These are phyloP conservation scores for Arthromyces matolae DNA, from an alignment of 768 basidiomycete species.

Conservation along the genomic window DNA sequence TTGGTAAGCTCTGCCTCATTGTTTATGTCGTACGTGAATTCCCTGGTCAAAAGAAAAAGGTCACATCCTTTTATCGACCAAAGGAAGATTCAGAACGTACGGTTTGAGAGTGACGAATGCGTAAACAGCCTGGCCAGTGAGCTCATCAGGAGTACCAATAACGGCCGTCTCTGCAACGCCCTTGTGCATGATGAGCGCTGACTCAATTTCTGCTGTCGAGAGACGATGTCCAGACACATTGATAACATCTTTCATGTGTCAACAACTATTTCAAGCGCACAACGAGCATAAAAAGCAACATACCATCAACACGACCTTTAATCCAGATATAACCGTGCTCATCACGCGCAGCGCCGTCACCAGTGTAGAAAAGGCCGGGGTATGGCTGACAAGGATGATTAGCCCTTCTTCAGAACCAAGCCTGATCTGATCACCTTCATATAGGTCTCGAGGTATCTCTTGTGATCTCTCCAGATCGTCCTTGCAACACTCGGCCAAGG, in stretches of 20 bases:
- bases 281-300: slow-evolving; percentile 19
- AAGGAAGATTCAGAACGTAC: slow-evolving; percentile 40
- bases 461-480: slow-evolving; percentile 89
- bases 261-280: too few species aligned
- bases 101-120: slow-evolving; percentile 95
- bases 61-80: neutral
- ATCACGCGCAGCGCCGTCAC: slow-evolving; percentile 93
- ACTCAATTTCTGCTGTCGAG: slow-evolving; percentile 97
- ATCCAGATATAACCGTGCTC: slow-evolving; percentile 99
- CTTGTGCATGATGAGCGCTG: slow-evolving; percentile 88
- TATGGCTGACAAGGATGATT: too few species aligned
- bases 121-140: slow-evolving; percentile 92
- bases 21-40: slow-evolving; percentile 71
- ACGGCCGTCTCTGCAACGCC: slow-evolving; percentile 97
- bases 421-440: slow-evolving; percentile 33
- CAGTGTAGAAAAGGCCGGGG: slow-evolving; percentile 93
- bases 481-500: slow-evolving; percentile 98
- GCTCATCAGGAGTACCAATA: slow-evolving; percentile 80
- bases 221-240: slow-evolving; percentile 97
- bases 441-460: slow-evolving; percentile 60
- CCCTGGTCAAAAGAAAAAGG: slow-evolving; percentile 33
- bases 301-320: slow-evolving; percentile 91
- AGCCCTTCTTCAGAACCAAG: neutral
- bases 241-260: slow-evolving; percentile 98
- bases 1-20: slow-evolving; percentile 73